phyloP scores from a whole-genome alignment of 2,329 filamentous ascomycete species.

The Trichoderma guizhouense region DNA sequence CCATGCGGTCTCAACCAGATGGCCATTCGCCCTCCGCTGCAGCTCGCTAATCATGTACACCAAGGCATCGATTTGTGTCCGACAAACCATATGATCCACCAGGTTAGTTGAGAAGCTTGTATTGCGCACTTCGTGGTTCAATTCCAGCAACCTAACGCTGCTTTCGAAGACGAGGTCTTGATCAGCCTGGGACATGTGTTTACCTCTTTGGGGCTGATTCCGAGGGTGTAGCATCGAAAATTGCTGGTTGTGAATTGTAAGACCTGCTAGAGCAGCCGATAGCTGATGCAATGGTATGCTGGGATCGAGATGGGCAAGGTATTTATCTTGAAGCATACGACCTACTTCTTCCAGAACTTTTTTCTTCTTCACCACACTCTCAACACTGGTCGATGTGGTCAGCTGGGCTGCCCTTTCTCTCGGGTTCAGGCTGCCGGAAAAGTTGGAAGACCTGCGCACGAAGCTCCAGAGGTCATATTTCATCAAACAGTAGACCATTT shows the following conservation, averaged over 20 bases:
- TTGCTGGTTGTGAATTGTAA: conserved; percentile 2
- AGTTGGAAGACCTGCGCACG: background rate
- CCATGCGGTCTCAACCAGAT: background rate
- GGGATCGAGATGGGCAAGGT: conserved; percentile 1
- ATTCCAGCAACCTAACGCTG: background rate
- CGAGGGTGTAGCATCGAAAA: conserved; percentile 7
- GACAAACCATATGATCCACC: background rate
- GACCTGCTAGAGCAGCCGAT: background rate
- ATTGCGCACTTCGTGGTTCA: background rate
- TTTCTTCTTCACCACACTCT: background rate
- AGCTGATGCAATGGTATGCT: conserved; percentile 6
- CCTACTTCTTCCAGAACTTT: background rate
- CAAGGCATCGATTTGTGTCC: background rate
- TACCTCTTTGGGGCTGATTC: background rate
- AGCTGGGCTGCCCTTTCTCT: conserved; percentile 1
- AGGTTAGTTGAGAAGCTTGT: background rate
- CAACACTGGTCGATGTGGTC: background rate
- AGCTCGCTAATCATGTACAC: conserved; percentile 3
- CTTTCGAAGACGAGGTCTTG: conserved; percentile 9
- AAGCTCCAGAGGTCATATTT: conserved; percentile 37
- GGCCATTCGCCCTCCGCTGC: background rate
- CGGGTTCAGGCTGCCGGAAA: background rate
- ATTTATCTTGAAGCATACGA: background rate
- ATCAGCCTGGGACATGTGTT: background rate
- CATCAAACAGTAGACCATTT: conserved; percentile 58